Conservation (phyloP, 2,329 filamentous ascomycete species). For the Lecanicillium sp. region DNA sequence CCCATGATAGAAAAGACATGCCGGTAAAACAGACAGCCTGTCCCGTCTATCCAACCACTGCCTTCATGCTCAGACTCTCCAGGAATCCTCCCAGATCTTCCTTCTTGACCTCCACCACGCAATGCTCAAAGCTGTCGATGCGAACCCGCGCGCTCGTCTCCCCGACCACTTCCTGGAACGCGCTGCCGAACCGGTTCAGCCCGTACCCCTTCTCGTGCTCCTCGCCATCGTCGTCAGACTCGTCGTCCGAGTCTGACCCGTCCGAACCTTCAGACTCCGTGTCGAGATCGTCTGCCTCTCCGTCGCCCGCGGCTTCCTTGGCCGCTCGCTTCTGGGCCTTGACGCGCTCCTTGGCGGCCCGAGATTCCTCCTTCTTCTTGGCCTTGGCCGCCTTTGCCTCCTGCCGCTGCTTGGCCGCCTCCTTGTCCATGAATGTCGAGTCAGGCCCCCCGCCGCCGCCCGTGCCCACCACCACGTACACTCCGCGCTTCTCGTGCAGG, state of each 20-base stretch:
- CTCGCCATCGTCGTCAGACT: constrained; percentile 50
- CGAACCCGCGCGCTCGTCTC: constrained; percentile 85
- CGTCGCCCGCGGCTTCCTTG: constrained; percentile 39
- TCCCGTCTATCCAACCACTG: constrained; percentile 60
- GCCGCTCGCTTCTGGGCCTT: constrained; percentile 57
- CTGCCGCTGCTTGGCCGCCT: constrained; percentile 56
- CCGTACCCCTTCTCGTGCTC: constrained; percentile 61
- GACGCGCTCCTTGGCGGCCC: constrained; percentile 50
- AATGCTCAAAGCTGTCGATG: constrained; percentile 96
- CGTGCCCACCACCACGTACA: constrained; percentile 90
- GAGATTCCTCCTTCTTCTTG: constrained; percentile 54
- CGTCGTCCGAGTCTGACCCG: constrained; percentile 37
- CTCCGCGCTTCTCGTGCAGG: constrained; percentile 76
- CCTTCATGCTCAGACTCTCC: constrained; percentile 86
- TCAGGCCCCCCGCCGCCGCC: constrained; percentile 78
- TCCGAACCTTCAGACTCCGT: constrained; percentile 39
- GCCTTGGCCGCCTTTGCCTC: constrained; percentile 58
- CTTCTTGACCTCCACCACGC: constrained; percentile 95
- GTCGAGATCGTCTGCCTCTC: constrained; percentile 43
- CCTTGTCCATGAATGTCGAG: constrained; percentile 61
- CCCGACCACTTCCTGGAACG: constrained; percentile 89
- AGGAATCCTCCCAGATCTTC: constrained; percentile 88
- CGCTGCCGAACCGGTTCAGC: constrained; percentile 84
- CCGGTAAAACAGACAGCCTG: background rate
- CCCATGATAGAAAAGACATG: background rate